Percentiles rank a stretch among this genome's conserved stretches.
These are phyloP conservation scores for Trichoderma reesei DNA, from an alignment of 495 filamentous ascomycete genomes.

Conservation along the genomic window DNA sequence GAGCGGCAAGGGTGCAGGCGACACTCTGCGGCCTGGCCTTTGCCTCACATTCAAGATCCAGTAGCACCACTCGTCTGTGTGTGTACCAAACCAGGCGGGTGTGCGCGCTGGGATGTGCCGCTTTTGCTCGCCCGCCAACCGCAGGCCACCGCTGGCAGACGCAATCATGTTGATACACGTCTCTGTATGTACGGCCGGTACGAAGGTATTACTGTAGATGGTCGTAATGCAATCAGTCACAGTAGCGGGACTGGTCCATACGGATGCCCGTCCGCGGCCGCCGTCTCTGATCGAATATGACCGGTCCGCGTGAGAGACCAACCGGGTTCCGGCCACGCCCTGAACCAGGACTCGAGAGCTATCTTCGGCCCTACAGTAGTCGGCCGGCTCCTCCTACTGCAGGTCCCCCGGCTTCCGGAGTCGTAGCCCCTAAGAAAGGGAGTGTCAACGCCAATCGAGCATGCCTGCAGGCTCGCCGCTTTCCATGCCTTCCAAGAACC, in stretches of 20 bases:
- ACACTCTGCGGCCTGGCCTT: not conserved
- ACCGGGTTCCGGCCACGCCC: not conserved
- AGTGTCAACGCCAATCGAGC: not conserved
- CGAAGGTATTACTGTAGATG: too few species aligned
- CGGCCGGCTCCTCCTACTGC: constrained; percentile 7
- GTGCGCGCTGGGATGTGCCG: not conserved
- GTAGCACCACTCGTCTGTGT: constrained; percentile 3
- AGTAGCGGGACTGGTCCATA: not conserved
- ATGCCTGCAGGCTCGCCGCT: not conserved
- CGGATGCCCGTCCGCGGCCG: not conserved
- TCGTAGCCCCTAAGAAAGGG: not conserved
- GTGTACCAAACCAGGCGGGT: not conserved
- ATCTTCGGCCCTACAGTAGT: not conserved
- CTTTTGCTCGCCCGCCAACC: not conserved
- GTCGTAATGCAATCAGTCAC: too few species aligned
- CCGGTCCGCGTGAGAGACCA: not conserved
- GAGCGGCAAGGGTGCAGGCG: not conserved
- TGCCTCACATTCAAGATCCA: not conserved
- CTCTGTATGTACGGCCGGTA: too few species aligned
- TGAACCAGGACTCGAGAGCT: not conserved
- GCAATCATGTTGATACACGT: not conserved
- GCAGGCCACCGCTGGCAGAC: not conserved
- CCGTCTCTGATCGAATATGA: not conserved
- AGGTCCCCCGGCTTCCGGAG: constrained; percentile 1
- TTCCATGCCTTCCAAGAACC: too few species aligned